Conservation (phyloP, 371 early-diverging fungal genomes). For the Apophysomyces trapeziformis region DNA sequence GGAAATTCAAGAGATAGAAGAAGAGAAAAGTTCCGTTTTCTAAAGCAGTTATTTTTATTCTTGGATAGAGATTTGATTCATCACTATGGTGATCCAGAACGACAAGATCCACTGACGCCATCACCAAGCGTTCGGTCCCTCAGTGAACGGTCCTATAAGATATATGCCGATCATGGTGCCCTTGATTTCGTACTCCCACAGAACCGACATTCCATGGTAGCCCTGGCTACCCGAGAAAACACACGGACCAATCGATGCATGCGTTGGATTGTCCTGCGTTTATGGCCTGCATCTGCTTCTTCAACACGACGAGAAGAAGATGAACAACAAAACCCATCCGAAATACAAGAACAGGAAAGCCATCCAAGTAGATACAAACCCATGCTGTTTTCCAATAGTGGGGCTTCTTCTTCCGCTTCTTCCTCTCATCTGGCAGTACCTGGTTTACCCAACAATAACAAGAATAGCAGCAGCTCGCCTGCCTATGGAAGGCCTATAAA, state of each 20-base stretch:
- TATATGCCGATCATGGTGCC: conserved; percentile 20
- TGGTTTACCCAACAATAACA: too few relatives aligned
- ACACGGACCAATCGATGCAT: conserved; percentile 9
- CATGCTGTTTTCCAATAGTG: too few relatives aligned
- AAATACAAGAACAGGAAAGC: background rate
- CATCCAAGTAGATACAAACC: too few relatives aligned
- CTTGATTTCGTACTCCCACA: conserved; percentile 18
- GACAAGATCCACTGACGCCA: background rate
- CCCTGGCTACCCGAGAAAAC: background rate
- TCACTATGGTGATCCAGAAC: conserved; percentile 16
- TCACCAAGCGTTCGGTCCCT: background rate
- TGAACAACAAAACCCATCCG: background rate
- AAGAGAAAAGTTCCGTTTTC: background rate
- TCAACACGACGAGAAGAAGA: background rate
- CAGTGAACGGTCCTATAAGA: conserved; percentile 13
- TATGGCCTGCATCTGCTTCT: background rate
- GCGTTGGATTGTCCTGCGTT: conserved; percentile 13
- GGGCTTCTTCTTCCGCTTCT: too few relatives aligned
- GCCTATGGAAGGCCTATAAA: background rate
- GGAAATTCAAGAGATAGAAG: background rate
- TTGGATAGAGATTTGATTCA: conserved; percentile 17
- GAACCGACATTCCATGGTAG: background rate
- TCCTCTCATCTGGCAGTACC: too few relatives aligned
- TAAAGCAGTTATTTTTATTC: background rate
- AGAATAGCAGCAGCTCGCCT: too few relatives aligned